Evolutionary conservation across 805 yeast genomes (phyloP), one percentile per base, ranked within the genome.

Genomic region (Scheffersomyces stipitis): DNA sequence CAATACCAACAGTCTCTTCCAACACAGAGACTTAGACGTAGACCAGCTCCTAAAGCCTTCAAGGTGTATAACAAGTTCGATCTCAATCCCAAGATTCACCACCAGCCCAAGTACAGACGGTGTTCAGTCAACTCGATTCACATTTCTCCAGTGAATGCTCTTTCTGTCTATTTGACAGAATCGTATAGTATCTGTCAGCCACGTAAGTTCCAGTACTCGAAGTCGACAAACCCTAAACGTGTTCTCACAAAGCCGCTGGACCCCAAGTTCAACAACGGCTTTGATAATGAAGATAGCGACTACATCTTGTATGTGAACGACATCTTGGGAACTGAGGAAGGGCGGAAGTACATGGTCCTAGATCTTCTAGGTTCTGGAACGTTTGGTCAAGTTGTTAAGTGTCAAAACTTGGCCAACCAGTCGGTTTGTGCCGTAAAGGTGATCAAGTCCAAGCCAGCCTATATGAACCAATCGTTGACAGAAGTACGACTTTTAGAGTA

Each of bases 341-440:
- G 87, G 40, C 72, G 90, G 37, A 85, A 86, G 55, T 91, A 90
- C 57, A 72, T 93, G 52, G 96, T 93, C 4, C 66, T 93, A 40
- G 98, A 91, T 60, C 73, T 93, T 12, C 64, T 93, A 28, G 99
- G 99, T 1, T 91, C 90, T 44, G 99, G 99, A 2, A 90, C 99
- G 1, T 93, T 93, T 71, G 99, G 99, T 7, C 98, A 93, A 64
- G 99, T 93, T 31, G 95, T 90, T 28, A 93, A 91, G 64, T 91
- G 97, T 63, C 96, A 87, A 58, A 77, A 81, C 49, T 66, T 84
- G 54, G 58, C 75, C 27, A 86, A 89, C 31, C 93, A 88, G 55
- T 91, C 87, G 44, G 78, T 91, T 15, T 86, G 90, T 17, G 99
- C 99, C 1, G 95, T 93, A 26, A 93, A 93, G 62, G 95, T 93